Conservation (phyloP, 805 yeast species). For the Sugiyamaella smithiae region DNA sequence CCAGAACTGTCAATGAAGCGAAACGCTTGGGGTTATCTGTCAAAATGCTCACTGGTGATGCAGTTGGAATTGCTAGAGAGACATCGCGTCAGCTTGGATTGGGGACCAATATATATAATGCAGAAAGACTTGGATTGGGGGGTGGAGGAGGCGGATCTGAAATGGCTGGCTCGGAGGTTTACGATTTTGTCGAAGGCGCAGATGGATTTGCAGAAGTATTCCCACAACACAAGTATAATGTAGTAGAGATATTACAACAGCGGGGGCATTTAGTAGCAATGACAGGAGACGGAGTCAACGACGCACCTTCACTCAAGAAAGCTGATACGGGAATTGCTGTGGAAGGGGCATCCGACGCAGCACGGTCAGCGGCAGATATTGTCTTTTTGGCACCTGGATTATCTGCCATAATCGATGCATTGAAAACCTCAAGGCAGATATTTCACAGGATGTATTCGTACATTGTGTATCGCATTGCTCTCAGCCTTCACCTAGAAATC, state of each 20-base stretch:
- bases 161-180: slow-evolving; percentile 63
- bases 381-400: slow-evolving; percentile 57
- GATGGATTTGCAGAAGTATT: slow-evolving; percentile 86
- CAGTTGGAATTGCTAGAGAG: slow-evolving; percentile 98
- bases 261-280: slow-evolving; percentile 66
- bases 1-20: slow-evolving; percentile 89
- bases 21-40: slow-evolving; percentile 88
- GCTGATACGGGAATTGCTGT: slow-evolving; percentile 90
- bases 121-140: slow-evolving; percentile 93
- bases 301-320: slow-evolving; percentile 65
- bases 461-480: slow-evolving; percentile 96
- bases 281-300: slow-evolving; percentile 72
- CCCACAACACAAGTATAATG: slow-evolving; percentile 67
- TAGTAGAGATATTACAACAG: slow-evolving; percentile 60
- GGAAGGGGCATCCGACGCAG: slow-evolving; percentile 46
- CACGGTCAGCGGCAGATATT: slow-evolving; percentile 45
- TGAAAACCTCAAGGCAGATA: slow-evolving; percentile 91
- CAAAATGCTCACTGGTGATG: slow-evolving; percentile 98
- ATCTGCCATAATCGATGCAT: slow-evolving; percentile 58
- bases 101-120: slow-evolving; percentile 94
- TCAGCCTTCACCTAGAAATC: slow-evolving; percentile 89
- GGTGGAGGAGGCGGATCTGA: slow-evolving; percentile 47
- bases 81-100: slow-evolving; percentile 96
- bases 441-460: slow-evolving; percentile 99
- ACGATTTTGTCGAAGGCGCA: slow-evolving; percentile 76